Conservation (phyloP, 148 eudicot genomes). For the Diospyros kaki region DNA sequence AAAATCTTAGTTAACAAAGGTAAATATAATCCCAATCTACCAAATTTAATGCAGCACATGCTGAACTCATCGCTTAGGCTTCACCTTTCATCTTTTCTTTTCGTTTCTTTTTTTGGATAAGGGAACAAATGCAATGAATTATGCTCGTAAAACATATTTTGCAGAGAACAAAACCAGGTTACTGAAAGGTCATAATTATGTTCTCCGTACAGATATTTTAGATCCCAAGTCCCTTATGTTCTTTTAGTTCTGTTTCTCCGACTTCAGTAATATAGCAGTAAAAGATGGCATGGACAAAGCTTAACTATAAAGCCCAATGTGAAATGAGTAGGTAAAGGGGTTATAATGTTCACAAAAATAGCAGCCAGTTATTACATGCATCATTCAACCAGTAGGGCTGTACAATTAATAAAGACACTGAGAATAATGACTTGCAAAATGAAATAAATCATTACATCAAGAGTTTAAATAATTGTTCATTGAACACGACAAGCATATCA, state of each 20-base stretch:
- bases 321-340: background rate
- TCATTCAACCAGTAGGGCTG: background rate
- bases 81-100: too few species aligned
- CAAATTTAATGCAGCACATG: too few species aligned
- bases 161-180: background rate
- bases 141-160: background rate
- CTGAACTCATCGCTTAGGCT: too few species aligned
- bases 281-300: background rate
- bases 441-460: background rate
- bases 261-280: background rate
- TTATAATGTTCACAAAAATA: background rate
- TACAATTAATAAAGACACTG: background rate
- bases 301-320: background rate
- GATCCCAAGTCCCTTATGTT: background rate
- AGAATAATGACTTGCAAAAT: background rate
- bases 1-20: too few species aligned
- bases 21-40: too few species aligned
- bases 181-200: background rate
- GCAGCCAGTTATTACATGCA: background rate
- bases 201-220: background rate
- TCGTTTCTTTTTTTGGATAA: too few species aligned
- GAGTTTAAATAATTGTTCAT: background rate
- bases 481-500: background rate
- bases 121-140: background rate
- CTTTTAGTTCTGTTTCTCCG: background rate